These are phyloP conservation scores for Pseudogymnoascus sp. DNA, from an alignment of 2,329 filamentous ascomycete genomes.

Conservation along the genomic window DNA sequence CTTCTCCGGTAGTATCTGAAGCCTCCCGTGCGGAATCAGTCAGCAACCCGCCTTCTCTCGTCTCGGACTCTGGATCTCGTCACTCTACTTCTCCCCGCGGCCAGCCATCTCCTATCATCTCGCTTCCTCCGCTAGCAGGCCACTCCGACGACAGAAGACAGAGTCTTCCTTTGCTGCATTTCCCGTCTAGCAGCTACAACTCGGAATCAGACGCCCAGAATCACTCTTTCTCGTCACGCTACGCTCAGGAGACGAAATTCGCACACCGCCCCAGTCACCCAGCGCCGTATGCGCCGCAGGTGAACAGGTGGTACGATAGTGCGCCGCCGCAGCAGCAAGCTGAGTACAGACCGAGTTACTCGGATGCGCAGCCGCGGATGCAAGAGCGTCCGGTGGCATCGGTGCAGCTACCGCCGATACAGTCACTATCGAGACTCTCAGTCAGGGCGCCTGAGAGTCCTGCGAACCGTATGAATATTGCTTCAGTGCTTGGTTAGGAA, in stretches of 20 bases:
- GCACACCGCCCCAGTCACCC: background rate
- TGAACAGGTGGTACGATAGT: background rate
- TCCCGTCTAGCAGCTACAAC: constrained; percentile 19
- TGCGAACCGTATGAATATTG: background rate
- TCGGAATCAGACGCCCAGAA: constrained; percentile 21
- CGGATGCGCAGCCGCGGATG: background rate
- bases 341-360: background rate
- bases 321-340: background rate
- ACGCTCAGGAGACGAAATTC: background rate
- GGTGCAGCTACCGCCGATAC: background rate
- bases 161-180: constrained; percentile 25
- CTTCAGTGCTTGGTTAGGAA: background rate
- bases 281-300: background rate
- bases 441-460: background rate
- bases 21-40: constrained; percentile 49
- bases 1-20: constrained; percentile 58
- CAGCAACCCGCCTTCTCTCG: constrained; percentile 59
- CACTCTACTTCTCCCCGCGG: constrained; percentile 50
- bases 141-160: constrained; percentile 21
- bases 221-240: constrained; percentile 18
- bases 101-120: constrained; percentile 25
- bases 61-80: constrained; percentile 61
- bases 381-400: background rate
- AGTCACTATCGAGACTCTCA: background rate
- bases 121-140: constrained; percentile 26